These are phyloP conservation scores for Ilex aquifolium DNA, from an alignment of 257 asterid species.

Conservation along the genomic window DNA sequence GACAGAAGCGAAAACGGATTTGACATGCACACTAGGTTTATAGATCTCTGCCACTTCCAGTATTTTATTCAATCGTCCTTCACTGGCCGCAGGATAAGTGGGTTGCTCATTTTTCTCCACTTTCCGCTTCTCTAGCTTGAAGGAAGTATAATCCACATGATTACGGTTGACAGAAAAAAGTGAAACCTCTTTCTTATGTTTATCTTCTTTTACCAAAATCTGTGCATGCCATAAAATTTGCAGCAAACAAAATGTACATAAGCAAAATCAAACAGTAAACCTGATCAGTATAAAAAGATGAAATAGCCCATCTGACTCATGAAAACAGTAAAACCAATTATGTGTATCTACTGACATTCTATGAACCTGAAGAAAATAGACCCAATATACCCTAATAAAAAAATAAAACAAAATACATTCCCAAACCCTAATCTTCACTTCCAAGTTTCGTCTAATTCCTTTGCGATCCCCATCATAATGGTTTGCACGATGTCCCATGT, in stretches of 20 bases:
- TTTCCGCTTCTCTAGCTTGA: slow-evolving; percentile 79
- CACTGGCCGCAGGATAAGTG: slow-evolving; percentile 26
- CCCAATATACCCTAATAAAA: too few relatives aligned
- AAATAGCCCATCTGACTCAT: too few relatives aligned
- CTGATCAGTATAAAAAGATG: too few relatives aligned
- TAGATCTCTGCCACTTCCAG: slow-evolving; percentile 74
- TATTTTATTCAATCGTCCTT: slow-evolving; percentile 38
- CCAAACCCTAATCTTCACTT: too few relatives aligned
- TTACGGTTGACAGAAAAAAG: slow-evolving; percentile 60
- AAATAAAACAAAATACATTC: too few relatives aligned
- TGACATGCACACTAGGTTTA: slow-evolving; percentile 83
- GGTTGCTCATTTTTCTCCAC: slow-evolving; percentile 50
- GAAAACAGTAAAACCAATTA: too few relatives aligned
- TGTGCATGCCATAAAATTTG: slow-evolving; percentile 32
- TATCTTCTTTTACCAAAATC: slow-evolving; percentile 90
- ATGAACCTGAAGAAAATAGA: too few relatives aligned
- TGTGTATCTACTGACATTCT: too few relatives aligned
- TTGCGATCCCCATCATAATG: too few relatives aligned
- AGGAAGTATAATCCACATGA: slow-evolving; percentile 71
- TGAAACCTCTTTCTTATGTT: slow-evolving; percentile 71
- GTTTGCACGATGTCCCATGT: too few relatives aligned
- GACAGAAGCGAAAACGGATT: slow-evolving; percentile 61
- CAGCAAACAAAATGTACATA: slow-evolving; percentile 4
- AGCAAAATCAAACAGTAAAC: not conserved
- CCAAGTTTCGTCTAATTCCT: too few relatives aligned